Conservation (phyloP, 768 basidiomycete species). For the Trametes sanguinea region DNA sequence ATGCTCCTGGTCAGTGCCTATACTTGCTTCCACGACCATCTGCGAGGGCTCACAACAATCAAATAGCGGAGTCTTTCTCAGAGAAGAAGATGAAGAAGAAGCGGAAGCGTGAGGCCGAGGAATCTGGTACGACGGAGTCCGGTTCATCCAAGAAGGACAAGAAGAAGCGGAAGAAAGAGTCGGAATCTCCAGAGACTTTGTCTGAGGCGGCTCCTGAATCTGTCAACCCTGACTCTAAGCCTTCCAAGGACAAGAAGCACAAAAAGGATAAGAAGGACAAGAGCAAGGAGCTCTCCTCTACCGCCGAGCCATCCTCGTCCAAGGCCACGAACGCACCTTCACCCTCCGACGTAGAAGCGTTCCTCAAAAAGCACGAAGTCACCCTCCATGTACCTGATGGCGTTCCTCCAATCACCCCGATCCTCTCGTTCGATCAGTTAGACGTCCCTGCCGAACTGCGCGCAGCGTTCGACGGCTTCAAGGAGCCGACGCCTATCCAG, state of each 20-base stretch:
- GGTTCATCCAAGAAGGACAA: conserved; percentile 34
- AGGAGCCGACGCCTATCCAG: conserved; percentile 93
- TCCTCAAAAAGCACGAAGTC: conserved; percentile 71
- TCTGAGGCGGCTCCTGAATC: conserved; percentile 16
- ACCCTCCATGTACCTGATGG: conserved; percentile 62
- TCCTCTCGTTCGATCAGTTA: conserved; percentile 75
- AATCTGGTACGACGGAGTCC: conserved; percentile 9
- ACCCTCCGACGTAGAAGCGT: conserved; percentile 55
- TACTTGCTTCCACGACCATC: neutral
- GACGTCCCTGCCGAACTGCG: conserved; percentile 64
- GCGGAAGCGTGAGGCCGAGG: conserved; percentile 42
- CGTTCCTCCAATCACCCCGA: conserved; percentile 54
- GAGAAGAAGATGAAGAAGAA: conserved; percentile 46
- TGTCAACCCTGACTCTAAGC: conserved; percentile 9
- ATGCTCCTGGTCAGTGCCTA: neutral
- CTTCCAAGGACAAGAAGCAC: conserved; percentile 34
- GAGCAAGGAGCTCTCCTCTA: conserved; percentile 33
- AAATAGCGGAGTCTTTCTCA: neutral
- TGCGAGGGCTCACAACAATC: neutral
- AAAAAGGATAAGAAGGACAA: conserved; percentile 38
- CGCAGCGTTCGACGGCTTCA: conserved; percentile 67
- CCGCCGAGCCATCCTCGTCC: conserved; percentile 22
- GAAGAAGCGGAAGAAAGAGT: conserved; percentile 43
- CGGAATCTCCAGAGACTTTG: conserved; percentile 26
- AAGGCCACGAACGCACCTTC: conserved; percentile 30